Evolutionary conservation across 164 flowering plant species (phyloP).

Genomic region (Taxillus chinensis): DNA sequence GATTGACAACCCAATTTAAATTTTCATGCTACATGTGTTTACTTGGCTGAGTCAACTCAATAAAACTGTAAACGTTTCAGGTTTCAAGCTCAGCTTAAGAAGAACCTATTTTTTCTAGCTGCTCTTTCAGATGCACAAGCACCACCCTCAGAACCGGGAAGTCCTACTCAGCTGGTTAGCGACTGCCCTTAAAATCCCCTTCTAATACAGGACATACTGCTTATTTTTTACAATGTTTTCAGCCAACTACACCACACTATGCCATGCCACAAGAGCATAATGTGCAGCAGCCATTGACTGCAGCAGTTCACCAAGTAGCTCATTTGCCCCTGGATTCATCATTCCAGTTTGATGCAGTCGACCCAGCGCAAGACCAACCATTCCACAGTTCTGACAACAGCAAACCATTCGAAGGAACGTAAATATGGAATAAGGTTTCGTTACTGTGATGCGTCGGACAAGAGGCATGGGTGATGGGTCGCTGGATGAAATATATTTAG

Average conservation of each 20-base stretch:
- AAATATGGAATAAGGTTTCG: constrained; percentile 11
- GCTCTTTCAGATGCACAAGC: constrained; percentile 44
- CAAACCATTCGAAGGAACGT: constrained; percentile 13
- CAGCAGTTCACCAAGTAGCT: constrained; percentile 13
- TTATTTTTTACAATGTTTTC: constrained; percentile 3
- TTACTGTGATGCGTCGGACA: constrained; percentile 12
- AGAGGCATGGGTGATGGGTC: constrained; percentile 7
- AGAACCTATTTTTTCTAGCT: constrained; percentile 42
- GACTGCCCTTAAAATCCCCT: constrained; percentile 11
- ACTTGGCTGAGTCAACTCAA: not conserved
- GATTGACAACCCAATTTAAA: no score
- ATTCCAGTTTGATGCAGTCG: constrained; percentile 4
- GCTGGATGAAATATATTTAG: constrained; percentile 9
- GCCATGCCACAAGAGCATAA: constrained; percentile 19
- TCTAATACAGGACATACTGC: constrained; percentile 9
- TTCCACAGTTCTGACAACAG: constrained; percentile 15
- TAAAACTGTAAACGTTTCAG: constrained; percentile 13
- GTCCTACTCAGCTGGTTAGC: constrained; percentile 20
- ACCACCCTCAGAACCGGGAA: constrained; percentile 8
- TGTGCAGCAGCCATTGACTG: constrained; percentile 15
- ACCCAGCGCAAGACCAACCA: constrained; percentile 20
- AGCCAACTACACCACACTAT: constrained; percentile 10
- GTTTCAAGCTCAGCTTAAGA: constrained; percentile 35
- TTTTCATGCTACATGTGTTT: no score
- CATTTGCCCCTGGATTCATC: not conserved